Evolutionary conservation across 2,329 filamentous ascomycete species (phyloP).

Genomic region (Dactylella cylindrospora): DNA sequence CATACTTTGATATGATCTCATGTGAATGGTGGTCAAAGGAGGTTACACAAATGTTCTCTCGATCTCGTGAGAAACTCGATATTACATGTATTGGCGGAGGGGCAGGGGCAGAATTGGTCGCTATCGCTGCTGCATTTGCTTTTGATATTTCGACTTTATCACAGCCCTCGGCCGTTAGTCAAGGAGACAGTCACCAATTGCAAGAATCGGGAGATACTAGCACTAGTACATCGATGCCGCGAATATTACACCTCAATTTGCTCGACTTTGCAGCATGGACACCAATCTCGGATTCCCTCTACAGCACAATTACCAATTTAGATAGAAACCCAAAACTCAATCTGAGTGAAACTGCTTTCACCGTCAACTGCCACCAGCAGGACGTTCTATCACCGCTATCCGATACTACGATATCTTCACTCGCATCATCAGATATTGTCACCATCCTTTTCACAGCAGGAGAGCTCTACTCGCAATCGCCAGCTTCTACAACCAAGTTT

Average conservation of each 20-base stretch:
- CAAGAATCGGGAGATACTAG: background rate
- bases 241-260: constrained; percentile 54
- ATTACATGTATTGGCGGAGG: constrained; percentile 66
- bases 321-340: constrained; percentile 58
- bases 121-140: constrained; percentile 44
- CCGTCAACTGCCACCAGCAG: constrained; percentile 55
- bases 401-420: constrained; percentile 16
- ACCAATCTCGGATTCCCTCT: constrained; percentile 62
- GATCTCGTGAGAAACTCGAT: constrained; percentile 43
- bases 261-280: constrained; percentile 83
- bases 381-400: constrained; percentile 55
- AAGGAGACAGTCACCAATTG: background rate
- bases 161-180: too few species aligned
- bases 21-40: constrained; percentile 17
- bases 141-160: background rate
- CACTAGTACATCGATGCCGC: background rate
- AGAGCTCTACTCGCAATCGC: constrained; percentile 80
- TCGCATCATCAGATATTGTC: constrained; percentile 59
- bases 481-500: constrained; percentile 73
- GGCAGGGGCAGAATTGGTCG: constrained; percentile 61
- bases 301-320: constrained; percentile 59
- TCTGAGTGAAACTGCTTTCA: constrained; percentile 53
- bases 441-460: constrained; percentile 94
- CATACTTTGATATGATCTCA: constrained; percentile 62
- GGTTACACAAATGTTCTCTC: constrained; percentile 15